A percentile compares a stretch with the other conserved stretches of the same genome.
phyloP scores from a whole-genome alignment of 2,329 filamentous ascomycete species.

The Macrophomina phaseolina region DNA sequence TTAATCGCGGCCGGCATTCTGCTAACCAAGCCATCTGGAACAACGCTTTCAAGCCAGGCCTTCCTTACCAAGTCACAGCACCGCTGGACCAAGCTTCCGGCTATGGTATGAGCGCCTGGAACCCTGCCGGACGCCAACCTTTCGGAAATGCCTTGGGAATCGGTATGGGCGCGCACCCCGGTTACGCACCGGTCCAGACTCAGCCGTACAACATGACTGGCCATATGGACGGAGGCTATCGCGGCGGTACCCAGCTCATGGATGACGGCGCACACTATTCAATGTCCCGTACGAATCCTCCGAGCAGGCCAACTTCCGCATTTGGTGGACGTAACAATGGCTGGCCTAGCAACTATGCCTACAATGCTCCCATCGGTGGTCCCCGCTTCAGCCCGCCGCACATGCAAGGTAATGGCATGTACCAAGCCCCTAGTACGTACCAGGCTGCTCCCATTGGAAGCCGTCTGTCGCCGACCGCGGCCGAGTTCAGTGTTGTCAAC shows the following conservation, averaged over 20 bases:
- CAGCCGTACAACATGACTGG: constrained; percentile 18
- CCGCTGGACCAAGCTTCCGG: background rate
- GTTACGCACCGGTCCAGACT: constrained; percentile 11
- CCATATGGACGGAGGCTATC: constrained; percentile 31
- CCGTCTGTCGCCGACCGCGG: constrained; percentile 53
- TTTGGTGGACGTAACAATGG: constrained; percentile 40
- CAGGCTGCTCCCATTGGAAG: constrained; percentile 46
- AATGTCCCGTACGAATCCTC: constrained; percentile 41
- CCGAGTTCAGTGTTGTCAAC: constrained; percentile 48
- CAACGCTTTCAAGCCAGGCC: constrained; percentile 30
- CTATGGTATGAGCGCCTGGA: constrained; percentile 6
- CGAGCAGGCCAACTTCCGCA: constrained; percentile 46
- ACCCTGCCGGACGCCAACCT: constrained; percentile 13
- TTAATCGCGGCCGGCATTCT: constrained; percentile 44
- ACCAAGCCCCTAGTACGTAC: constrained; percentile 31
- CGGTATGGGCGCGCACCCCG: background rate
- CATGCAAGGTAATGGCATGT: constrained; percentile 28
- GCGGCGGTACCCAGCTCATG: constrained; percentile 42
- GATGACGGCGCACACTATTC: constrained; percentile 46
- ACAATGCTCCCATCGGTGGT: constrained; percentile 15
- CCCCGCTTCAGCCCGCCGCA: constrained; percentile 22
- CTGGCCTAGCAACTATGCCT: constrained; percentile 32
- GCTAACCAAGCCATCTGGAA: constrained; percentile 64
- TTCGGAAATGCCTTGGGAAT: constrained; percentile 13
- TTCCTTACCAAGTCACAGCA: constrained; percentile 11